Percentiles rank a stretch among this genome's conserved stretches.
phyloP scores from a whole-genome alignment of 768 basidiomycete genomes.

The Chiua virens region DNA sequence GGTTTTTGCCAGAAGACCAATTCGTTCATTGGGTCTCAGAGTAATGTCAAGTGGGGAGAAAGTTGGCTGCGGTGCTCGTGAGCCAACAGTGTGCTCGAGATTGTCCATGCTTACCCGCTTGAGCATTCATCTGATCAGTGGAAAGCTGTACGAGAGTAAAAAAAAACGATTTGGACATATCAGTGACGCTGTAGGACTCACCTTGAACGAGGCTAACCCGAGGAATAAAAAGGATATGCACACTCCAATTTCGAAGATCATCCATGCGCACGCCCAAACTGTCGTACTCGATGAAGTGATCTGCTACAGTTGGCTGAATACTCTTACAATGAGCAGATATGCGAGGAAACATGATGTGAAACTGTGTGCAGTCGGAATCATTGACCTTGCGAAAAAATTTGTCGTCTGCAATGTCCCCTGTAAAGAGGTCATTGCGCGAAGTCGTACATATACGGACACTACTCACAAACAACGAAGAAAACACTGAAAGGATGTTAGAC shows the following conservation, averaged over 20 bases:
- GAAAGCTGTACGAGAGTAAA: conserved; percentile 33
- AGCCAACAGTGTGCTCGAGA: conserved; percentile 1
- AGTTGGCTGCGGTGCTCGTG: conserved; percentile 43
- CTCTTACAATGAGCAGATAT: conserved; percentile 69
- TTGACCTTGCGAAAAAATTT: conserved; percentile 93
- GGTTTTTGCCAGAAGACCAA: not conserved
- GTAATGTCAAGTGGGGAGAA: conserved; percentile 55
- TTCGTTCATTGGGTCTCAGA: conserved; percentile 1
- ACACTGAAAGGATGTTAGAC: conserved; percentile 43
- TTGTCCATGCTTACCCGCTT: conserved; percentile 59
- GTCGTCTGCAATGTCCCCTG: conserved; percentile 94
- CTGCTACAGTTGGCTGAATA: not conserved
- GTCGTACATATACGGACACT: not conserved
- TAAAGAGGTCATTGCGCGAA: conserved; percentile 2
- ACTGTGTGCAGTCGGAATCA: conserved; percentile 92
- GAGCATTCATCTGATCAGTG: conserved; percentile 45
- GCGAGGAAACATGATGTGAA: conserved; percentile 68
- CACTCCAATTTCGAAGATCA: conserved; percentile 71
- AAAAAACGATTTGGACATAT: not conserved
- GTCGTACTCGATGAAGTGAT: conserved; percentile 4
- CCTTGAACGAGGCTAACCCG: conserved; percentile 84
- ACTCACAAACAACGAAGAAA: conserved; percentile 85
- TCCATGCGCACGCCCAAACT: conserved; percentile 90
- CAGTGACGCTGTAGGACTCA: conserved; percentile 25
- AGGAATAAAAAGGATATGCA: conserved; percentile 78